These are phyloP conservation scores for Plasmodium malariae DNA, from an alignment of 169 alveolate genomes.

Conservation along the genomic window DNA sequence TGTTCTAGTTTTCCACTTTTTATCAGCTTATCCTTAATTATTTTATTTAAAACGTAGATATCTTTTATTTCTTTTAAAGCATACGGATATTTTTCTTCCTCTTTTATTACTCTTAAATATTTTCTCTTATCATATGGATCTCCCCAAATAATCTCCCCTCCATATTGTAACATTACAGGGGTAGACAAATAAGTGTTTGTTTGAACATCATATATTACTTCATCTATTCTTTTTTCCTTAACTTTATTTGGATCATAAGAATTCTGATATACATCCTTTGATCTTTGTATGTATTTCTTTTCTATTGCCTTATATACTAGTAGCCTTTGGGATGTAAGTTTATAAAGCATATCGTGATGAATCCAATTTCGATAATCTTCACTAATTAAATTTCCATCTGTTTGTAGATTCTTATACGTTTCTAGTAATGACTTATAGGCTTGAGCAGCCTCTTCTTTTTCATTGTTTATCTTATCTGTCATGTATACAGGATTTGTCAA, in stretches of 20 bases:
- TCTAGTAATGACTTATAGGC: not conserved
- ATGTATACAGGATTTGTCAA: slow-evolving; percentile 19
- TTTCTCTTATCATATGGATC: slow-evolving; percentile 24
- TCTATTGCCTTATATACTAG: slow-evolving; percentile 10
- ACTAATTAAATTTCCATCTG: not conserved
- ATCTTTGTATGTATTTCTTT: slow-evolving; percentile 6
- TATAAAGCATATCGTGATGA: not conserved
- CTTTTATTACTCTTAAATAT: slow-evolving; percentile 12
- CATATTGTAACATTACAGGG: slow-evolving; percentile 34
- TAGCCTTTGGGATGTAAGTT: slow-evolving; percentile 11
- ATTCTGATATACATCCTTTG: slow-evolving; percentile 13
- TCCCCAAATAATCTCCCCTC: not conserved
- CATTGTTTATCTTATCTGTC: slow-evolving; percentile 14
- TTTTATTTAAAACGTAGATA: slow-evolving; percentile 26
- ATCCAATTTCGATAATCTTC: not conserved
- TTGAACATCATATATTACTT: not conserved
- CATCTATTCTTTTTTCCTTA: not conserved
- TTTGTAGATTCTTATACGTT: not conserved
- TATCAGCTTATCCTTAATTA: not conserved
- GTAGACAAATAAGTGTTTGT: not conserved
- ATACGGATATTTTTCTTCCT: slow-evolving; percentile 34
- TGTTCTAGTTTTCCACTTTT: not conserved
- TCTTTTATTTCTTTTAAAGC: slow-evolving; percentile 33
- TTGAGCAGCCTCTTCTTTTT: not conserved
- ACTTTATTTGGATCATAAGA: slow-evolving; percentile 12